A percentile compares a stretch with the other conserved stretches of the same genome.
phyloP scores from a whole-genome alignment of 129 eudicot genomes.

The Helianthus tuberosus region DNA sequence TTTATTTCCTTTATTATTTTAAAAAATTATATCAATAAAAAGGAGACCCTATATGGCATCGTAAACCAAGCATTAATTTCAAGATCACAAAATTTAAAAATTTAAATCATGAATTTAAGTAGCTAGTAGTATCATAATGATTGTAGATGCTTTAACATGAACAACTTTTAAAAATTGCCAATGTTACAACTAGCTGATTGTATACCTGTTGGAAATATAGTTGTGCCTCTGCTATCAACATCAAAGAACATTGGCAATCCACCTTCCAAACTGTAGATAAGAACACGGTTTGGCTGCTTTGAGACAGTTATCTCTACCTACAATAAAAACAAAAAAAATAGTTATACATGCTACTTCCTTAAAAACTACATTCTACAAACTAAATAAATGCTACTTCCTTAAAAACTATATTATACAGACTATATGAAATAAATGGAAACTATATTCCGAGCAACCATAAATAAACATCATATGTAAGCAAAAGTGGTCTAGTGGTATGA shows the following conservation, averaged over 20 bases:
- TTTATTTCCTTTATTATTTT: not conserved
- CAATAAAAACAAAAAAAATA: constrained; percentile 9
- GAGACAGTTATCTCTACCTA: constrained; percentile 86
- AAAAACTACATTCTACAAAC: not conserved
- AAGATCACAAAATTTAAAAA: not conserved
- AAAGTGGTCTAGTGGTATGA: too few species aligned
- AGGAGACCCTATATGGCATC: not conserved
- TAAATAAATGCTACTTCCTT: not conserved
- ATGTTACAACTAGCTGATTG: not conserved
- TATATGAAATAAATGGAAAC: not conserved
- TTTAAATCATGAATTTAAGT: not conserved
- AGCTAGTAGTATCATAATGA: not conserved
- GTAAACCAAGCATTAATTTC: not conserved
- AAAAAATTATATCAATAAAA: not conserved
- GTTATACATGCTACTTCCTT: not conserved
- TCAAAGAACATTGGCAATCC: constrained; percentile 83
- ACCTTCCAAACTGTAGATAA: constrained; percentile 87
- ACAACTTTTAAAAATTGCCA: not conserved
- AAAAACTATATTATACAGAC: too few species aligned
- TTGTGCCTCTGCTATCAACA: constrained; percentile 79
- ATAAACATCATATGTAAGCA: not conserved
- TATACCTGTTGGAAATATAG: constrained; percentile 81
- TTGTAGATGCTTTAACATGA: not conserved
- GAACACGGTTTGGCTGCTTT: constrained; percentile 84
- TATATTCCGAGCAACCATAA: not conserved